Percentiles rank a stretch among this genome's conserved stretches.
phyloP scores from a whole-genome alignment of 139 green algal species.

The Edaphochlamys debaryana region DNA sequence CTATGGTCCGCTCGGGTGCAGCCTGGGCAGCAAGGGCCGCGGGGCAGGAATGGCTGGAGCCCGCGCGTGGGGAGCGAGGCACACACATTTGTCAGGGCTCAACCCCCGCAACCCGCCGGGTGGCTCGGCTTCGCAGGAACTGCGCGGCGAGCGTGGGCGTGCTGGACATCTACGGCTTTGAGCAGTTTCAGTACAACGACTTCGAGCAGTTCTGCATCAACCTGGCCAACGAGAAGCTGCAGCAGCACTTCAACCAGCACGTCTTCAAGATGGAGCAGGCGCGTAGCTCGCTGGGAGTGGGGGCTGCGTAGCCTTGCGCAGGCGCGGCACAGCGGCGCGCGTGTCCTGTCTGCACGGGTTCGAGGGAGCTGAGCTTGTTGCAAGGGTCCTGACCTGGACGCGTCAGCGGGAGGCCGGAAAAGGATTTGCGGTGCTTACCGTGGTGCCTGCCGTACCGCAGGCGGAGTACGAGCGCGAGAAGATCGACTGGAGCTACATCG shows the following conservation, averaged over 20 bases:
- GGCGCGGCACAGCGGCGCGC: no score
- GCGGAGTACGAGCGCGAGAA: slow-evolving; percentile 97
- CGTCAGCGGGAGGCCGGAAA: no score
- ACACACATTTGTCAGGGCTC: no score
- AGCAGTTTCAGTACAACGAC: slow-evolving; percentile 92
- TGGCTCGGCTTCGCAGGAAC: slow-evolving; percentile 9
- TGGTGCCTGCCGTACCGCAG: slow-evolving; percentile 42
- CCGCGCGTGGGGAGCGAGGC: neutral
- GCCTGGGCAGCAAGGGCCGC: no score
- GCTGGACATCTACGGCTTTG: slow-evolving; percentile 98
- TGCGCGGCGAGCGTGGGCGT: slow-evolving; percentile 83
- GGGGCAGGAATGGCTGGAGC: neutral
- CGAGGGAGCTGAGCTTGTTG: no score
- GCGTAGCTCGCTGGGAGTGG: no score
- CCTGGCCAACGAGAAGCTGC: slow-evolving; percentile 98
- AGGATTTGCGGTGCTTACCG: no score
- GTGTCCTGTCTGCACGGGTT: no score
- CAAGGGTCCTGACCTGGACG: no score
- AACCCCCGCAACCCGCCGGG: no score
- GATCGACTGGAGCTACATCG: slow-evolving; percentile 99
- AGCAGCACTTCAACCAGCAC: slow-evolving; percentile 99
- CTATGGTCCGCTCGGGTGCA: no score
- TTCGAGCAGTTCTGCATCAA: slow-evolving; percentile 99
- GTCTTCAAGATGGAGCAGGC: slow-evolving; percentile 99
- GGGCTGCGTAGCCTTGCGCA: no score